Evolutionary conservation across 257 asterid species (phyloP).

Genomic region (Nicotiana noctiflora): DNA sequence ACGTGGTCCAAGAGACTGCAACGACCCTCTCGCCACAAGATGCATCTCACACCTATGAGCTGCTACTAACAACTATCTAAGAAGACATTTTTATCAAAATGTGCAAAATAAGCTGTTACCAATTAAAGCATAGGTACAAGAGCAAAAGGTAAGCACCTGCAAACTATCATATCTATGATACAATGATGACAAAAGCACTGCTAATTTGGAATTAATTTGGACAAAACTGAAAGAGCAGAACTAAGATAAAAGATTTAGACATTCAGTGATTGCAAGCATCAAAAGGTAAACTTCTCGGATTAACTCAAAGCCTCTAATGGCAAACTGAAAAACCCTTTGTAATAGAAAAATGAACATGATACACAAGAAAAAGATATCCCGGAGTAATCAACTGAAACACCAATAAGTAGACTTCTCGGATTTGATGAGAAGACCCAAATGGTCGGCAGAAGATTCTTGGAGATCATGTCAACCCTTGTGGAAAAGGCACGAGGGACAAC

Average conservation of each 20-base stretch:
- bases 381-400: not conserved
- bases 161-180: not conserved
- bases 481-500: not conserved
- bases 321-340: not conserved
- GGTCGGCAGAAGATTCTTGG: not conserved
- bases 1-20: not conserved
- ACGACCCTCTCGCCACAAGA: not conserved
- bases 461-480: not conserved
- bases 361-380: not conserved
- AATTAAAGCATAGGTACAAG: not conserved
- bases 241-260: not conserved
- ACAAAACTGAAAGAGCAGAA: not conserved
- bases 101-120: not conserved
- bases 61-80: not conserved
- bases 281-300: not conserved
- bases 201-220: not conserved
- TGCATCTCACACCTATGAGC: not conserved
- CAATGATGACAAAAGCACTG: not conserved
- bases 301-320: not conserved
- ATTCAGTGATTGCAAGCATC: not conserved
- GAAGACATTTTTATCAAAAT: not conserved
- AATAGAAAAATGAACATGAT: not conserved
- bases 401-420: not conserved
- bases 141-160: not conserved
- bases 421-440: not conserved